A percentile compares a stretch with the other conserved stretches of the same genome.
phyloP scores from a whole-genome alignment of 2,329 filamentous ascomycete genomes.

The Cytospora paraplurivora region DNA sequence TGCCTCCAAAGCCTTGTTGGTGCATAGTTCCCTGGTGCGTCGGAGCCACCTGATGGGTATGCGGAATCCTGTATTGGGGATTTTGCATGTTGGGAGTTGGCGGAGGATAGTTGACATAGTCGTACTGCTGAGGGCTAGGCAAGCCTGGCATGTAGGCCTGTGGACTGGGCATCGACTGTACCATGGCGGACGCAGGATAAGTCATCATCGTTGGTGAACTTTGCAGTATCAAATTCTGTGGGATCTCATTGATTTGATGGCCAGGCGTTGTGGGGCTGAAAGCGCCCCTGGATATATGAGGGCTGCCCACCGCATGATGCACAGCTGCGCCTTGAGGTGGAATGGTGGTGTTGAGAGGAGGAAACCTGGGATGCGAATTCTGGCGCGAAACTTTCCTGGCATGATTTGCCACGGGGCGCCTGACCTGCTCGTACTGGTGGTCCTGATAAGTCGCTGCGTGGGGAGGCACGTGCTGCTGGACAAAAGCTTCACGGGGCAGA shows the following conservation, averaged over 20 bases:
- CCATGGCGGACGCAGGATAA: conserved; percentile 3
- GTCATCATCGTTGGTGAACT: background rate
- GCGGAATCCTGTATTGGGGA: conserved; percentile 2
- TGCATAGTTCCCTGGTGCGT: conserved; percentile 3
- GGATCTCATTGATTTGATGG: background rate
- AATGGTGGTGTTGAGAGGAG: conserved; percentile 3
- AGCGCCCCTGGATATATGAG: background rate
- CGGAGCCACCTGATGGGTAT: conserved; percentile 3
- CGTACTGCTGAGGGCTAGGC: conserved; percentile 9
- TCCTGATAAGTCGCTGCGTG: background rate
- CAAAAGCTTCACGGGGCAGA: background rate
- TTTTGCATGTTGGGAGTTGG: conserved; percentile 9
- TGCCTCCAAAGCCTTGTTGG: conserved; percentile 4
- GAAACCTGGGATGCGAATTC: background rate
- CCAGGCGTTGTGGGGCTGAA: background rate
- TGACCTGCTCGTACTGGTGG: conserved; percentile 15
- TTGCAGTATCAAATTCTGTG: conserved; percentile 3
- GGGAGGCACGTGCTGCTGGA: background rate
- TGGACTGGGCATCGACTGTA: conserved; percentile 12
- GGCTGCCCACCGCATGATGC: conserved; percentile 1
- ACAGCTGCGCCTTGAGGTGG: conserved; percentile 4
- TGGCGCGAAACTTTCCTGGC: conserved; percentile 7
- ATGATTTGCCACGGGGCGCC: background rate
- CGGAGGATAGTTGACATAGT: background rate
- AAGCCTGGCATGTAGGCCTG: conserved; percentile 6